These are phyloP conservation scores for Parastagonospora nodorum DNA, from an alignment of 2,329 filamentous ascomycete genomes.

Conservation along the genomic window DNA sequence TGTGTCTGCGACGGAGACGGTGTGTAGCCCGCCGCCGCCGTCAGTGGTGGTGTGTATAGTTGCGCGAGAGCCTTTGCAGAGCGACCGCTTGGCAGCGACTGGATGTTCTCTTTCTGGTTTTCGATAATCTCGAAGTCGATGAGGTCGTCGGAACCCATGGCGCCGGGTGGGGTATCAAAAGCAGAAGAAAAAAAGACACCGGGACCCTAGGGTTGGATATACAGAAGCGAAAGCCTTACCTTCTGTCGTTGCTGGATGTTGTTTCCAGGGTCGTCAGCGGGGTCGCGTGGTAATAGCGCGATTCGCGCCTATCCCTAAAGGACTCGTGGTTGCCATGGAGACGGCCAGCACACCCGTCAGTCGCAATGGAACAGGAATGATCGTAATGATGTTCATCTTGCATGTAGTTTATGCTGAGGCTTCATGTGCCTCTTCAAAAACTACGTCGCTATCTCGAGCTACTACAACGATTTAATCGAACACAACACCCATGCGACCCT, in stretches of 20 bases:
- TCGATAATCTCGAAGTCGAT: slow-evolving; percentile 89
- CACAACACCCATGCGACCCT: slow-evolving; percentile 38
- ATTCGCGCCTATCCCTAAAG: slow-evolving; percentile 19
- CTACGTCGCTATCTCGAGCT: not conserved
- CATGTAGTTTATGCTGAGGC: too few species aligned
- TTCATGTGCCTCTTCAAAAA: too few species aligned
- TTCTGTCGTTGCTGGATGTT: slow-evolving; percentile 23
- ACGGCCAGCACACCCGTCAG: slow-evolving; percentile 1
- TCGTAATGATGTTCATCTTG: not conserved
- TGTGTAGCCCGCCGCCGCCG: slow-evolving; percentile 53
- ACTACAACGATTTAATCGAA: slow-evolving; percentile 21
- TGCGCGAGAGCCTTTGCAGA: slow-evolving; percentile 88
- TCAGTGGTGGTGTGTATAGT: slow-evolving; percentile 69
- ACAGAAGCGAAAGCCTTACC: slow-evolving; percentile 17
- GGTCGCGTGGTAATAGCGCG: slow-evolving; percentile 20
- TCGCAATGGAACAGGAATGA: not conserved
- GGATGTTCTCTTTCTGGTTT: slow-evolving; percentile 96
- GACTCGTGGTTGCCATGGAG: slow-evolving; percentile 23
- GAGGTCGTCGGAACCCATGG: slow-evolving; percentile 54
- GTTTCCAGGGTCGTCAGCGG: slow-evolving; percentile 16
- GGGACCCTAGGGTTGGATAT: slow-evolving; percentile 10
- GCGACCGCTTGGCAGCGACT: slow-evolving; percentile 83
- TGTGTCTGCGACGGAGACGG: slow-evolving; percentile 69
- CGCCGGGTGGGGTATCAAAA: slow-evolving; percentile 36
- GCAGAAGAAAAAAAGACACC: slow-evolving; percentile 8